These are phyloP conservation scores for Candida railenensis DNA, from an alignment of 805 yeast species.

Conservation along the genomic window DNA sequence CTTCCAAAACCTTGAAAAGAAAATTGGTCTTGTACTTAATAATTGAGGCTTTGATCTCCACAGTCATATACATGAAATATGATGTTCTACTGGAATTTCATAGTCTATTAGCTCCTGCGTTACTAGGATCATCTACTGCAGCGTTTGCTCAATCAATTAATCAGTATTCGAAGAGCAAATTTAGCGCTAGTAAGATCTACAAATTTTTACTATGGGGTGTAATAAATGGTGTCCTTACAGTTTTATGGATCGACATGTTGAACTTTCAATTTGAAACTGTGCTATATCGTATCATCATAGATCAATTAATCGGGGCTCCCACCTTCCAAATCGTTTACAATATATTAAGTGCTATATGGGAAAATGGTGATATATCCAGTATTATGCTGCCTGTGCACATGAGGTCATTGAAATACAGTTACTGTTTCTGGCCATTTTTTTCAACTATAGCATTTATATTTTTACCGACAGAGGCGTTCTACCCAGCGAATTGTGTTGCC, in stretches of 20 bases:
- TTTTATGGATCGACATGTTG: slow-evolving; percentile 54
- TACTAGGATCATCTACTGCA: slow-evolving; percentile 40
- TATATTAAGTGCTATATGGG: slow-evolving; percentile 55
- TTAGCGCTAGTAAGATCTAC: slow-evolving; percentile 26
- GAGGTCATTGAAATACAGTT: slow-evolving; percentile 51
- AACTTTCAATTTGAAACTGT: slow-evolving; percentile 33
- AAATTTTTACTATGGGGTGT: slow-evolving; percentile 63
- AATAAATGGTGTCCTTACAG: slow-evolving; percentile 55
- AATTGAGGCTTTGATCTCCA: slow-evolving; percentile 25
- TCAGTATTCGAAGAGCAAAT: slow-evolving; percentile 33
- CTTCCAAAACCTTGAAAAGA: slow-evolving; percentile 5
- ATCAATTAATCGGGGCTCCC: slow-evolving; percentile 57
- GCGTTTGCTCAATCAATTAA: slow-evolving; percentile 42
- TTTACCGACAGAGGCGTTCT: slow-evolving; percentile 48
- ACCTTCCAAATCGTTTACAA: slow-evolving; percentile 52
- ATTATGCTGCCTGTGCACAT: slow-evolving; percentile 38
- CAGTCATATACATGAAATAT: slow-evolving; percentile 29
- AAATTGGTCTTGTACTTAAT: slow-evolving; percentile 22
- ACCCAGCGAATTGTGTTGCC: slow-evolving; percentile 59
- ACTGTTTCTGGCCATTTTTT: slow-evolving; percentile 59
- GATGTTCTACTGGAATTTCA: slow-evolving; percentile 17
- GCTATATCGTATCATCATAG: slow-evolving; percentile 43
- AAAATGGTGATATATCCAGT: slow-evolving; percentile 39
- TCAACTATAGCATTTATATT: slow-evolving; percentile 50
- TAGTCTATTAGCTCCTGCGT: slow-evolving; percentile 34